A percentile compares a stretch with the other conserved stretches of the same genome.
Evolutionary conservation across 2,329 filamentous ascomycete species (phyloP).

Genomic region (Colletotrichum scovillei): DNA sequence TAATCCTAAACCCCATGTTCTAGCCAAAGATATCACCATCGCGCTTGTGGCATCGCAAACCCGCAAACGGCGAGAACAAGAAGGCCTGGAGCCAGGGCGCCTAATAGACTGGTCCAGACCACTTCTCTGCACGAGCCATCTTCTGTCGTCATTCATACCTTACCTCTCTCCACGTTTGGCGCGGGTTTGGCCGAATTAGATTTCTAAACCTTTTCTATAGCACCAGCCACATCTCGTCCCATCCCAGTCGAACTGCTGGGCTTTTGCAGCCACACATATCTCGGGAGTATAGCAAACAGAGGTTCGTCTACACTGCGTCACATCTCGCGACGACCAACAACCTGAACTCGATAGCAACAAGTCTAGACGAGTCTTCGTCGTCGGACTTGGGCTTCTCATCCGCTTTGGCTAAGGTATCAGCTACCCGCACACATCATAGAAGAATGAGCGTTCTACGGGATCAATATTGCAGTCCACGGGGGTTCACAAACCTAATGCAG

Average conservation of each 20-base stretch:
- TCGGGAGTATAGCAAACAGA: too few relatives aligned
- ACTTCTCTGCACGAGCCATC: slow-evolving; percentile 5
- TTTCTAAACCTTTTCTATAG: slow-evolving; percentile 20
- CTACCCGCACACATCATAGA: too few relatives aligned
- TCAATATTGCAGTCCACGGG: not conserved
- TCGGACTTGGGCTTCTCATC: too few relatives aligned
- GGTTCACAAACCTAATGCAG: not conserved
- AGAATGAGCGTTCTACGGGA: not conserved
- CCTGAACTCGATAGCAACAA: too few relatives aligned
- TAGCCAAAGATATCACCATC: not conserved
- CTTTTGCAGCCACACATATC: too few relatives aligned
- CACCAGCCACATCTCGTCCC: slow-evolving; percentile 12
- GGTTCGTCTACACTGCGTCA: not conserved
- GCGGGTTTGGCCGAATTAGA: not conserved
- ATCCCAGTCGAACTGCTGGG: too few relatives aligned
- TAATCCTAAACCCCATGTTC: not conserved
- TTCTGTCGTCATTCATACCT: slow-evolving; percentile 16
- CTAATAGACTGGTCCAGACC: slow-evolving; percentile 20
- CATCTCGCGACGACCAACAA: too few relatives aligned
- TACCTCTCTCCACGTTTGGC: not conserved
- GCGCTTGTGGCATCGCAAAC: not conserved
- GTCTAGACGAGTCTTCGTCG: too few relatives aligned
- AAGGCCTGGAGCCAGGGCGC: not conserved
- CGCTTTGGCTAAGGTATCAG: too few relatives aligned
- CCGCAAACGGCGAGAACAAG: slow-evolving; percentile 1